A percentile compares a stretch with the other conserved stretches of the same genome.
Conservation (phyloP, 768 basidiomycete species). For the Brasilioporus rufonigricans region DNA sequence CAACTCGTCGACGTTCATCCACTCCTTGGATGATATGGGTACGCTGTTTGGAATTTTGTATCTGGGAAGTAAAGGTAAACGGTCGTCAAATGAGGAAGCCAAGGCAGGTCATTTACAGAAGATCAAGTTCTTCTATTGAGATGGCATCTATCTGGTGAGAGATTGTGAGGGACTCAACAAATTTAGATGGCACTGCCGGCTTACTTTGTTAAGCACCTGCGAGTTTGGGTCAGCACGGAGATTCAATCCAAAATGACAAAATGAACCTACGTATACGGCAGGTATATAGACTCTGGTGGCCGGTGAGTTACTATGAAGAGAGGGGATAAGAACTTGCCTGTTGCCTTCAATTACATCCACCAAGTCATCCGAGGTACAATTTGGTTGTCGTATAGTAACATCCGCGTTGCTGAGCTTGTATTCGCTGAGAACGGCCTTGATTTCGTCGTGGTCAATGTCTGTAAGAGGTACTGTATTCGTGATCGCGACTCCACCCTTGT, state of each 20-base stretch:
- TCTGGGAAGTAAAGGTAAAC: constrained; percentile 29
- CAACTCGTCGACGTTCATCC: constrained; percentile 97
- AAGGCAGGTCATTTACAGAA: constrained; percentile 51
- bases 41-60: constrained; percentile 97
- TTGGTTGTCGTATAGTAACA: constrained; percentile 88
- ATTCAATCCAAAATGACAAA: neutral
- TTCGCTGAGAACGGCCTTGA: constrained; percentile 92
- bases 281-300: constrained; percentile 84
- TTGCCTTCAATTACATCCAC: constrained; percentile 98
- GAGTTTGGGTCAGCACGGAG: neutral
- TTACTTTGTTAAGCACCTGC: constrained; percentile 82
- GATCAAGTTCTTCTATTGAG: constrained; percentile 95
- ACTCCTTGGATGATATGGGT: constrained; percentile 89
- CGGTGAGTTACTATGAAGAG: constrained; percentile 1
- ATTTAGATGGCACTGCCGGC: constrained; percentile 1
- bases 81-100: neutral
- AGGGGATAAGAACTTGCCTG: constrained; percentile 41
- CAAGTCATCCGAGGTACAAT: constrained; percentile 91
- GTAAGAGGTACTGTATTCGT: constrained; percentile 97
- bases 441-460: constrained; percentile 93
- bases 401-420: constrained; percentile 89
- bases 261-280: constrained; percentile 71
- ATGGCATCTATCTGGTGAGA: constrained; percentile 86
- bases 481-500: constrained; percentile 89
- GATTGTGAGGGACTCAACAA: neutral